Evolutionary conservation across 768 basidiomycete species (phyloP).

Genomic region (Gloeopeniophorella convolvens): DNA sequence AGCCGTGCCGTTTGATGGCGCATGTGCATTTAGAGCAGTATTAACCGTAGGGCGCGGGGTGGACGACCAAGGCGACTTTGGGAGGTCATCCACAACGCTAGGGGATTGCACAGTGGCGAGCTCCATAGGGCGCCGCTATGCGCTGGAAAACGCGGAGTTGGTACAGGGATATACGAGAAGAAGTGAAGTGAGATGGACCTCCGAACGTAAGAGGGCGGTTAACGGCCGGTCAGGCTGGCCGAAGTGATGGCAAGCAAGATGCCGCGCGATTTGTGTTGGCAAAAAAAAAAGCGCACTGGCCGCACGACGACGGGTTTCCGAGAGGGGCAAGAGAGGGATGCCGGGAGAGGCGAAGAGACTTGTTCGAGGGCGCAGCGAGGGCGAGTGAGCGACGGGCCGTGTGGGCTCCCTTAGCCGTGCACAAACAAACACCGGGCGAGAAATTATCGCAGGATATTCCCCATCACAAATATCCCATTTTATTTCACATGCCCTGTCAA

Average conservation of each 20-base stretch:
- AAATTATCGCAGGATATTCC: neutral
- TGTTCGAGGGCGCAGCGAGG: no score
- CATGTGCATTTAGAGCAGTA: constrained; percentile 10
- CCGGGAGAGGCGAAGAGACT: constrained; percentile 15
- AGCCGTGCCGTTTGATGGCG: neutral
- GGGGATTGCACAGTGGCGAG: constrained; percentile 9
- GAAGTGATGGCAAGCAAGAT: constrained; percentile 1
- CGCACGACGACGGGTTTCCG: neutral
- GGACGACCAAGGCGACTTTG: constrained; percentile 28
- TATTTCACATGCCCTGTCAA: neutral
- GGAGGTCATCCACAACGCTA: constrained; percentile 8
- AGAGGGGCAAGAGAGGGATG: neutral
- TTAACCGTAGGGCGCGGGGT: constrained; percentile 24
- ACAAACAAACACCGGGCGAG: neutral
- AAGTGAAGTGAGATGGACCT: neutral
- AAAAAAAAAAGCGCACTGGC: neutral
- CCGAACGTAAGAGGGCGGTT: neutral
- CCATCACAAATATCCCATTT: constrained; percentile 1
- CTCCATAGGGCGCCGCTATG: constrained; percentile 12
- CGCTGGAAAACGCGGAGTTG: neutral
- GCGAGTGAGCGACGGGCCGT: no score
- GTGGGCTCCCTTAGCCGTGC: no score
- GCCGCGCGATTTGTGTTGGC: neutral
- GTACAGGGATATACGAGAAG: neutral
- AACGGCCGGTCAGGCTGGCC: neutral